These are phyloP conservation scores for Rhodotorula kratochvilovae DNA, from an alignment of 768 basidiomycete genomes.

Conservation along the genomic window DNA sequence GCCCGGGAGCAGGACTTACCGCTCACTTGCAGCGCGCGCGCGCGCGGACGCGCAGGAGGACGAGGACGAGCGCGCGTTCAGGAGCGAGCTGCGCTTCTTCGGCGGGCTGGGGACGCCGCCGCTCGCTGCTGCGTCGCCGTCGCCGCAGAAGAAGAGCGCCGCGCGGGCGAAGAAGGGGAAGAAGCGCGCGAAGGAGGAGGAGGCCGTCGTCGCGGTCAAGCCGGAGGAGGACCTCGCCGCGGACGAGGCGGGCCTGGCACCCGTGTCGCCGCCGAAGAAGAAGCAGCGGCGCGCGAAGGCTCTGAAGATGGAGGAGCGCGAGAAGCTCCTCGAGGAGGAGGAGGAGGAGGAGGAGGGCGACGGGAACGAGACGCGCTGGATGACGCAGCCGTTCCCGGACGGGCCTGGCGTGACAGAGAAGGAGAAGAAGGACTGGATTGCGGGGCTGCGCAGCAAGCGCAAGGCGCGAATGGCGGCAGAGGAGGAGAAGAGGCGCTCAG, in stretches of 20 bases:
- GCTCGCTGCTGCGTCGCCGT: background rate
- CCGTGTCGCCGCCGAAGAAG: background rate
- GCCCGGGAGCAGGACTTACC: background rate
- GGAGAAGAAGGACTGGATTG: slow-evolving; percentile 1
- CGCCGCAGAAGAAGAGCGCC: background rate
- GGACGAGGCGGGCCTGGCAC: background rate
- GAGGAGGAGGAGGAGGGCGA: too few species aligned
- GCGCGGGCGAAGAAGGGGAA: background rate
- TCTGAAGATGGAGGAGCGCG: background rate
- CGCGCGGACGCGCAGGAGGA: too few species aligned
- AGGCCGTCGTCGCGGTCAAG: background rate
- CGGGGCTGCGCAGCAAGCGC: background rate
- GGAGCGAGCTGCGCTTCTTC: slow-evolving; percentile 6
- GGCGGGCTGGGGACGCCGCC: slow-evolving; percentile 1
- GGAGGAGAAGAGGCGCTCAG: background rate
- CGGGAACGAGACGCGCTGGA: background rate
- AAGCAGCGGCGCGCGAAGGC: background rate
- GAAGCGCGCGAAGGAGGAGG: background rate
- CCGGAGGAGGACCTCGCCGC: background rate
- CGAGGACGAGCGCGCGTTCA: background rate
- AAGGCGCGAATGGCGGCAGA: background rate
- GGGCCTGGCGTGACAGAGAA: background rate
- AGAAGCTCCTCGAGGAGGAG: background rate
- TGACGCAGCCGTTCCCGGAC: background rate
- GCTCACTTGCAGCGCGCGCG: too few species aligned